A percentile compares a stretch with the other conserved stretches of the same genome.
phyloP scores from a whole-genome alignment of 2,329 filamentous ascomycete genomes.

The Fusarium citri region DNA sequence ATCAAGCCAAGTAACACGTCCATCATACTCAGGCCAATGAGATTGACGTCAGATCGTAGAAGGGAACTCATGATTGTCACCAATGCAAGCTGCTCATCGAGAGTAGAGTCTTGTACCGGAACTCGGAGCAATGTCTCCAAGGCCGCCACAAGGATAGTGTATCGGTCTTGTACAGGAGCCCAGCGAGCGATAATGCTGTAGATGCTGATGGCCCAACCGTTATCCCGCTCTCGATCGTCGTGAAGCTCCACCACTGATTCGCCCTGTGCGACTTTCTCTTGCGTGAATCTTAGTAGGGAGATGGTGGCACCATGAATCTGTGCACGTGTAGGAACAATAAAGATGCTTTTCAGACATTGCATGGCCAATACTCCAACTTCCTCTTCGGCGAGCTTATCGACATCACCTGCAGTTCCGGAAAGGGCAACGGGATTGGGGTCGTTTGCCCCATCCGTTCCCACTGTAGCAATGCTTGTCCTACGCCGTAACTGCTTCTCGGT shows the following conservation, averaged over 20 bases:
- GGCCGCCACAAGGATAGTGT: conserved; percentile 85
- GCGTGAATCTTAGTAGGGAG: conserved; percentile 80
- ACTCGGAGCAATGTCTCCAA: conserved; percentile 80
- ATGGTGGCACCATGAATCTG: conserved; percentile 84
- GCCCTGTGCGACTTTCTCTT: conserved; percentile 65
- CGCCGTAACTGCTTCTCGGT: conserved; percentile 72
- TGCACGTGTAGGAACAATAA: conserved; percentile 81
- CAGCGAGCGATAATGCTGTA: conserved; percentile 84
- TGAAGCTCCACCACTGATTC: conserved; percentile 65
- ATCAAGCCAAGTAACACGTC: conserved; percentile 89
- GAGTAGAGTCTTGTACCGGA: conserved; percentile 74
- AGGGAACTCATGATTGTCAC: conserved; percentile 84
- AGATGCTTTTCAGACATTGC: conserved; percentile 87
- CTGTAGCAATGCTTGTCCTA: conserved; percentile 83
- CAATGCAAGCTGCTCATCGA: conserved; percentile 80
- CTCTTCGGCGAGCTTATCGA: conserved; percentile 89
- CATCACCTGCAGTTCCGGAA: conserved; percentile 85
- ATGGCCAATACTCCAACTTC: conserved; percentile 87
- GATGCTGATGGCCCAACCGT: conserved; percentile 84
- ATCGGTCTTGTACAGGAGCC: conserved; percentile 94
- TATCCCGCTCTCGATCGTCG: conserved; percentile 56
- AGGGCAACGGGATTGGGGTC: conserved; percentile 77
- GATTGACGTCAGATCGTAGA: conserved; percentile 87
- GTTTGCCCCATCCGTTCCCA: conserved; percentile 69
- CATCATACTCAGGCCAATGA: conserved; percentile 96